These are phyloP conservation scores for Fusarium incarnatum DNA, from an alignment of 2,329 filamentous ascomycete species.

Conservation along the genomic window DNA sequence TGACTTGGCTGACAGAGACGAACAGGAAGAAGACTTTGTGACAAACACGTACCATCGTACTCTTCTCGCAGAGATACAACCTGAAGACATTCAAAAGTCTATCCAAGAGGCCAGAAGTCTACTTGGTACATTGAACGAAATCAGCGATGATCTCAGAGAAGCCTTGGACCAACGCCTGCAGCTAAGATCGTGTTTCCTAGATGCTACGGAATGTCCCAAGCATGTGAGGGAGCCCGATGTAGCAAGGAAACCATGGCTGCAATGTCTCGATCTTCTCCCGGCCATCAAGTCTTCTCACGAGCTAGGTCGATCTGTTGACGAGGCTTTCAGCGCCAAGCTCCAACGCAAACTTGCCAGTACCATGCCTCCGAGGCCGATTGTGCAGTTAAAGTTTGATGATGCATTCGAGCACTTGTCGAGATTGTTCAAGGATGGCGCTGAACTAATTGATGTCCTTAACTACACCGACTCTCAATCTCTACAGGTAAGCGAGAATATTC, in stretches of 20 bases:
- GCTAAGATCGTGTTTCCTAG: conserved; percentile 73
- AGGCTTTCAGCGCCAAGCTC: conserved; percentile 90
- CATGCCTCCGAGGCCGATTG: conserved; percentile 90
- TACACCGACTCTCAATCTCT: conserved; percentile 77
- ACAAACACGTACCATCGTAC: conserved; percentile 88
- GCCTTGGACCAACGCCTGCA: conserved; percentile 75
- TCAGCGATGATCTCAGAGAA: conserved; percentile 56
- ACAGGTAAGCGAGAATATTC: conserved; percentile 64
- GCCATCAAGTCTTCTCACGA: conserved; percentile 69
- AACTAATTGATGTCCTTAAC: conserved; percentile 74
- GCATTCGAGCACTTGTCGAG: conserved; percentile 76
- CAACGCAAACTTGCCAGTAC: conserved; percentile 94
- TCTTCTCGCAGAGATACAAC: conserved; percentile 74
- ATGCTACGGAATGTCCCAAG: conserved; percentile 62
- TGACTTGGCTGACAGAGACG: conserved; percentile 1
- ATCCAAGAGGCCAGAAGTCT: conserved; percentile 67
- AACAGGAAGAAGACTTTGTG: conserved; percentile 93
- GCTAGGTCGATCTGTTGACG: conserved; percentile 73
- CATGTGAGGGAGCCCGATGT: conserved; percentile 59
- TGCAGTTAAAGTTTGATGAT: conserved; percentile 78
- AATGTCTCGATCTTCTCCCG: conserved; percentile 63
- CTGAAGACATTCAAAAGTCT: conserved; percentile 64
- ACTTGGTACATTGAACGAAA: conserved; percentile 57
- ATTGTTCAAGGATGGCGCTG: conserved; percentile 77
- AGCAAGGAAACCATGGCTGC: conserved; percentile 63